phyloP scores from a whole-genome alignment of 2,329 filamentous ascomycete genomes.

The Amesomyces nigricolor region DNA sequence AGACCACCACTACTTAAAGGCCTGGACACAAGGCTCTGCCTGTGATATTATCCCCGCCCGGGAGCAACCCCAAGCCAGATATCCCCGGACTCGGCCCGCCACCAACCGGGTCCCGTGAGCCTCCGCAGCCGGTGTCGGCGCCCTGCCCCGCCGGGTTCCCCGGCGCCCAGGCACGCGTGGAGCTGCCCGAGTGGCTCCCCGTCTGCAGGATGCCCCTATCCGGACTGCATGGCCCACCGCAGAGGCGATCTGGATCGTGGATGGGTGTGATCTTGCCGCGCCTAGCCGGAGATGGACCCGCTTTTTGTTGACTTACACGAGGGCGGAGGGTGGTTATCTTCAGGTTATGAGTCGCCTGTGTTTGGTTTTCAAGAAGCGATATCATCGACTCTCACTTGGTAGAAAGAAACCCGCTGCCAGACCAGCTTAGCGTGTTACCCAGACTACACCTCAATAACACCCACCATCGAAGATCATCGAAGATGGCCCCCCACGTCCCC shows the following conservation, averaged over 20 bases:
- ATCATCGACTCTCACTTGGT: too few species aligned
- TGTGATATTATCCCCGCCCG: neutral
- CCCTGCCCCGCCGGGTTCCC: slow-evolving; percentile 3
- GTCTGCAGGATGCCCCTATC: neutral
- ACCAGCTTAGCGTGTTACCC: neutral
- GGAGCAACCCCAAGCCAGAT: neutral
- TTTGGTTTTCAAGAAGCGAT: neutral
- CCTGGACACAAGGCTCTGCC: too few species aligned
- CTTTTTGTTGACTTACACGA: slow-evolving; percentile 1
- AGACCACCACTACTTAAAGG: neutral
- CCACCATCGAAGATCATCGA: slow-evolving; percentile 17
- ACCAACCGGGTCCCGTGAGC: neutral
- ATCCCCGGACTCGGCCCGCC: neutral
- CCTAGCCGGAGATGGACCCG: slow-evolving; percentile 1
- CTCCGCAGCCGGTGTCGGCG: slow-evolving; percentile 3
- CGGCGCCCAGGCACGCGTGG: neutral
- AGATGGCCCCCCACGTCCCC: slow-evolving; percentile 21
- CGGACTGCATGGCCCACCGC: neutral
- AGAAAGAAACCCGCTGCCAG: neutral
- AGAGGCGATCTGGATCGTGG: neutral
- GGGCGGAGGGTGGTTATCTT: too few species aligned
- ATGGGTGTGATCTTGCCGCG: slow-evolving; percentile 1
- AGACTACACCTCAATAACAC: neutral
- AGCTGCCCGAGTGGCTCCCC: neutral
- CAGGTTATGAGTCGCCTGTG: too few species aligned